These are phyloP conservation scores for Pharus latifolius DNA, from an alignment of 176 grass and related monocot genomes.

Conservation along the genomic window DNA sequence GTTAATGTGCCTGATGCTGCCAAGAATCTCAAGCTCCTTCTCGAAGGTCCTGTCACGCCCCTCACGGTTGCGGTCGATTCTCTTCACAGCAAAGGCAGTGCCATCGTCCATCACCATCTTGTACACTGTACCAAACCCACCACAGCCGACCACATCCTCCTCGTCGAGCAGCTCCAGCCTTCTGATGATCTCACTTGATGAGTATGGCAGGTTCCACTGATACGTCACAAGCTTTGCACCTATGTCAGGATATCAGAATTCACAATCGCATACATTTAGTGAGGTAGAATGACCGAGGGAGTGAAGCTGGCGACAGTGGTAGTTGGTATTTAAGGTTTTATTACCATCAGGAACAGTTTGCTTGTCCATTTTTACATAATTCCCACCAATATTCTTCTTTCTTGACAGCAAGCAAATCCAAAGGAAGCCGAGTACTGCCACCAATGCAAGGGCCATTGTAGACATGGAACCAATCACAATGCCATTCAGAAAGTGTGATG, in stretches of 20 bases:
- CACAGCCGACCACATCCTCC: conserved; percentile 74
- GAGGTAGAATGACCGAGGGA: background rate
- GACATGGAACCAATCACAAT: conserved; percentile 92
- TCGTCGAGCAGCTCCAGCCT: conserved; percentile 82
- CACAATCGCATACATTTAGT: background rate
- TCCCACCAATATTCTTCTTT: conserved; percentile 55
- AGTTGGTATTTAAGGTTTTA: background rate
- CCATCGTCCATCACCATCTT: conserved; percentile 93
- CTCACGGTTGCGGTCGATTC: conserved; percentile 54
- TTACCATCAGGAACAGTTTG: conserved; percentile 46
- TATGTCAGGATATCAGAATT: background rate
- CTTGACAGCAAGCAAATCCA: conserved; percentile 89
- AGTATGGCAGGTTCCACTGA: conserved; percentile 88
- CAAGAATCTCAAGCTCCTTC: conserved; percentile 88
- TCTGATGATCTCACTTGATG: conserved; percentile 82
- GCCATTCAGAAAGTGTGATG: conserved; percentile 77
- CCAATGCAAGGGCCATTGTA: conserved; percentile 75
- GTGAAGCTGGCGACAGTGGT: background rate
- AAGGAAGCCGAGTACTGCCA: conserved; percentile 59
- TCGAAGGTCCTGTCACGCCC: conserved; percentile 53
- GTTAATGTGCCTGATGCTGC: conserved; percentile 92
- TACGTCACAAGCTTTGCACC: conserved; percentile 91
- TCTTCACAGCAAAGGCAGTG: conserved; percentile 71
- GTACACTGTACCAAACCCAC: conserved; percentile 86
- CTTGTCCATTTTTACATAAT: conserved; percentile 78